Conservation (phyloP, 164 flowering plant species). For the Piper longum region DNA sequence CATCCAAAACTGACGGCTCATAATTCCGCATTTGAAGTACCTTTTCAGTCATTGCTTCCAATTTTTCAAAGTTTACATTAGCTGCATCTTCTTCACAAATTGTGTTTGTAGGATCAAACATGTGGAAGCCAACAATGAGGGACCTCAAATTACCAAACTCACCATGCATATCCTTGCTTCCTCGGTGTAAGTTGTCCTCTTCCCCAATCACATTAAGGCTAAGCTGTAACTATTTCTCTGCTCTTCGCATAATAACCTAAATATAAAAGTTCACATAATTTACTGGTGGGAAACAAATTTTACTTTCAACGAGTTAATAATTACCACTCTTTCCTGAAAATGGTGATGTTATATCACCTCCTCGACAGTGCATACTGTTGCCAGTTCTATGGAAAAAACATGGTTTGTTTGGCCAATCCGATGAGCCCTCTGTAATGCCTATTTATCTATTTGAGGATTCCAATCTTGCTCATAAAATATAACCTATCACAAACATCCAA, state of each 20-base stretch:
- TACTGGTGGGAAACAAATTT: background rate
- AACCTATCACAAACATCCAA: conserved; percentile 28
- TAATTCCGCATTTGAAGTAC: conserved; percentile 40
- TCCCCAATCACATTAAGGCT: conserved; percentile 56
- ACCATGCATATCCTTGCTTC: conserved; percentile 20
- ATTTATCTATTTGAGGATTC: conserved; percentile 98
- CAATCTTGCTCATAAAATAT: conserved; percentile 98
- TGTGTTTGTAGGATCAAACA: conserved; percentile 48
- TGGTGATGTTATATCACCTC: conserved; percentile 35
- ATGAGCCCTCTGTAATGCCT: conserved; percentile 90
- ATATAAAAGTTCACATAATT: conserved; percentile 7
- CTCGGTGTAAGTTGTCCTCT: conserved; percentile 14
- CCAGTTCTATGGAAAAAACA: conserved; percentile 69
- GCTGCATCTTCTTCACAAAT: conserved; percentile 18
- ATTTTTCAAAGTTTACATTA: conserved; percentile 26
- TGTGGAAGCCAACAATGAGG: conserved; percentile 60
- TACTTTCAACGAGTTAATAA: background rate
- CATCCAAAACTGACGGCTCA: conserved; percentile 25
- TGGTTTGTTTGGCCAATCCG: conserved; percentile 85
- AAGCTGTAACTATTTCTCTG: conserved; percentile 66
- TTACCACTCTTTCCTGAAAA: background rate
- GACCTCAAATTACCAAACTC: conserved; percentile 59
- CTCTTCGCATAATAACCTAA: conserved; percentile 80
- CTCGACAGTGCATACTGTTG: conserved; percentile 50
- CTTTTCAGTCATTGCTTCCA: conserved; percentile 47